Conservation (phyloP, 805 yeast genomes). For the Cyberlindnera petersonii region DNA sequence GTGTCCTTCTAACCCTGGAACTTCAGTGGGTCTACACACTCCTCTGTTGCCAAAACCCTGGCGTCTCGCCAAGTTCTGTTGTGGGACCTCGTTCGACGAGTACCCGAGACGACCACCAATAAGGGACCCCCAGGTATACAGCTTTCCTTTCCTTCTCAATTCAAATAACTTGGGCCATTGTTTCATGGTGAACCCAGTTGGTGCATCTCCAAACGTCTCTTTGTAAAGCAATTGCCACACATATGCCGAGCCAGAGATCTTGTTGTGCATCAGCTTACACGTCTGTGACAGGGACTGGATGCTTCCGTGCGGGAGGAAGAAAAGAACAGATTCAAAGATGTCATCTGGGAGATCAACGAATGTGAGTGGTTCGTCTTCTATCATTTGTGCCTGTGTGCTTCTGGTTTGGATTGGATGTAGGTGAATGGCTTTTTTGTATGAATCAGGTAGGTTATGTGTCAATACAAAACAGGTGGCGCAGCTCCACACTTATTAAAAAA, state of each 20-base stretch:
- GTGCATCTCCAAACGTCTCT: slow-evolving; percentile 42
- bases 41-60: slow-evolving; percentile 27
- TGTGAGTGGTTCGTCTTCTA: not conserved
- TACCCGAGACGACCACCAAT: slow-evolving; percentile 46
- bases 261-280: slow-evolving; percentile 33
- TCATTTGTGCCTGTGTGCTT: not conserved
- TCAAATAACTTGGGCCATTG: slow-evolving; percentile 50
- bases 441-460: not conserved
- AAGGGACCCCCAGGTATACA: slow-evolving; percentile 51
- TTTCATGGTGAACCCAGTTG: slow-evolving; percentile 37
- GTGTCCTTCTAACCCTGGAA: slow-evolving; percentile 33
- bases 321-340: slow-evolving; percentile 34
- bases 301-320: slow-evolving; percentile 29
- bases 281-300: slow-evolving; percentile 38
- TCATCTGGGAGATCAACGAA: slow-evolving; percentile 27
- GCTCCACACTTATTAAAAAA: not conserved
- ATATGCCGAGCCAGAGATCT: slow-evolving; percentile 35
- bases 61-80: slow-evolving; percentile 20
- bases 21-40: slow-evolving; percentile 36
- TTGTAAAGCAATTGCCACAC: slow-evolving; percentile 43
- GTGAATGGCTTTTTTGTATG: not conserved
- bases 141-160: slow-evolving; percentile 35
- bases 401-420: not conserved
- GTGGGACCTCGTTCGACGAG: slow-evolving; percentile 26
- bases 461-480: not conserved